Evolutionary conservation across 768 basidiomycete genomes (phyloP), one percentile per base, ranked within the genome.

Genomic region (Boletus sensibilis): DNA sequence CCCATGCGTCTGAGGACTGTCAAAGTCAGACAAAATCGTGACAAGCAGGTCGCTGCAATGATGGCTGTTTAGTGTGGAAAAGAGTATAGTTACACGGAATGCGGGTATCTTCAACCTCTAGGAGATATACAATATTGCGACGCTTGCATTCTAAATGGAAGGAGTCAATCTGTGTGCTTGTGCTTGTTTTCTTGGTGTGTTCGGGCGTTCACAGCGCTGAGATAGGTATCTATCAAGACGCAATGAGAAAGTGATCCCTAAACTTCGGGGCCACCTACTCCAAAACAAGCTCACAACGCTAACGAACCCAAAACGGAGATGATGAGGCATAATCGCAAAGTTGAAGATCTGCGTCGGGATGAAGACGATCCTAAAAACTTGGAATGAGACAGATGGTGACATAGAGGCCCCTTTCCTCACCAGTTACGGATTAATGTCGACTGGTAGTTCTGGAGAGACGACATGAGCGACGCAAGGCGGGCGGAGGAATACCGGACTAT

Each of bases 231-330:
- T 85, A 50, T 48, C n/a, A 2, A 20, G 27, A 48, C 6, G 14
- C 33, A 29, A 43, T 61, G 35, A 55, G 54, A 54, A 14, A 23
- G 18, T n/a, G 6, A 9, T 18, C 44, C 11, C 42, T 49, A 49
- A 58, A 50, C 55, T 38, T 42, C 7, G 18, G 5, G 25, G 21
- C 11, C 13, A 80, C 87, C 44, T 67, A 92, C 90, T 92, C 90
- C 88, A 90, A 75, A 88, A 88, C 57, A 92, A 78, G 64, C 86
- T 87, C 50, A 92, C 88, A 12, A 88, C 80, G 63, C 90, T 81
- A 23, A 94, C 83, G 20, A 87, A 76, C 20, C 87, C 78, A 51
- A 93, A 86, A 37, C 91, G 84, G 35, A 92, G 72, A 62, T 93
- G 91, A 5, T 81, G 84, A 2, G 92, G 92, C 1, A 92, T 81